These are phyloP conservation scores for Hanseniaspora pseudoguilliermondii DNA, from an alignment of 805 yeast genomes.

Conservation along the genomic window DNA sequence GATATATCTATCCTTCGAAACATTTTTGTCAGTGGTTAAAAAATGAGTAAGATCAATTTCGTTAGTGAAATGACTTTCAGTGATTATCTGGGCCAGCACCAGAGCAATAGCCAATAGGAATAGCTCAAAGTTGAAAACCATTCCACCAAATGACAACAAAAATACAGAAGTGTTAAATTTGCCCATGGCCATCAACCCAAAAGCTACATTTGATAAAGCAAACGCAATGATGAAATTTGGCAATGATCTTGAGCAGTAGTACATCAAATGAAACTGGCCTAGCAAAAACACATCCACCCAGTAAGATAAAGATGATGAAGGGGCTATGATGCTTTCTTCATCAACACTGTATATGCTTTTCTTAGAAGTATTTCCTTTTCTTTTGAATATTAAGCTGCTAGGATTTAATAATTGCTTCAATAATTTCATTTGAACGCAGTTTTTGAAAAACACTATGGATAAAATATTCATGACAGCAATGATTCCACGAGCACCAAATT, in stretches of 20 bases:
- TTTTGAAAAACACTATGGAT: conserved; percentile 40
- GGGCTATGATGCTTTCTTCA: conserved; percentile 5
- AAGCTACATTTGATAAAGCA: conserved; percentile 52
- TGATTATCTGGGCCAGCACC: conserved; percentile 20
- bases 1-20: conserved; percentile 24
- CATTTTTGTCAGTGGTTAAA: conserved; percentile 15
- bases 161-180: conserved; percentile 37
- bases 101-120: conserved; percentile 42
- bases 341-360: neutral
- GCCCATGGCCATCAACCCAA: conserved; percentile 40
- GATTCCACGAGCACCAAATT: conserved; percentile 41
- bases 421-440: conserved; percentile 23
- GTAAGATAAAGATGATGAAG: conserved; percentile 28
- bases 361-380: conserved; percentile 9
- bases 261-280: conserved; percentile 68
- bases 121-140: conserved; percentile 62
- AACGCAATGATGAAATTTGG: conserved; percentile 74
- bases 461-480: conserved; percentile 52
- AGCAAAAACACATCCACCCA: conserved; percentile 51
- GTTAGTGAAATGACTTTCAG: conserved; percentile 35
- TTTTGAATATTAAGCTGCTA: neutral
- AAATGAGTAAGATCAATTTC: conserved; percentile 34
- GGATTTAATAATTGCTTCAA: conserved; percentile 15
- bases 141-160: conserved; percentile 47
- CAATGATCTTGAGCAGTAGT: conserved; percentile 68